Base-by-base conservation (phyloP, 1,284 basidiomycete genomes). In the Papiliotrema laurentii region DNA sequence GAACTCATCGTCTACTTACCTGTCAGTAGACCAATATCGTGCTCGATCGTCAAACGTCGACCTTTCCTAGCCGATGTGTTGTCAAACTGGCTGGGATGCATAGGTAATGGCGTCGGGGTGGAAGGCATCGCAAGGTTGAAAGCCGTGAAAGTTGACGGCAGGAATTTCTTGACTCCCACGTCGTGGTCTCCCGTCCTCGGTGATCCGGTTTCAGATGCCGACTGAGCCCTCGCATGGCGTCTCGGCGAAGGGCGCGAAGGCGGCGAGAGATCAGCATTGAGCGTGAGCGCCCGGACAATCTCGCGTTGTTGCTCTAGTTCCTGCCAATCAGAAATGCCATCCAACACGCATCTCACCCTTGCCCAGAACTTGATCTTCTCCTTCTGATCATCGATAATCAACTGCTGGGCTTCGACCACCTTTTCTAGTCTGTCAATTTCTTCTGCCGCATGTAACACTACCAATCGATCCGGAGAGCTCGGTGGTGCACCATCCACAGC, bases 11-110 rank as follows among this genome's bases (percentile, higher is more conserved):
- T 25, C 39, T 9, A 64, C 69, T 59, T 50, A 71, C 71, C 64
- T 30, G 65, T 50, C 34, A 73, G 47, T 9, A 56, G 48, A 43
- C 70, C 63, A 35, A 73, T 67, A 48, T 74, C 72, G 45, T 71
- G 66, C 43, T 74, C 72, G 25, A 74, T 69, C 11, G 72, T 73
- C 11, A 69, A 50, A 14, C 72, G 54, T 42, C 72, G 57, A 9
- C 58, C 54, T 44, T 63, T 67, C 39, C 64, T 61, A 3, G 56
- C 40, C 13, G 63, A 58, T 4, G 57, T 43, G 40, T 62, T 68
- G 52, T 55, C 53, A 31, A 57, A 53, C 48, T 64, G 66, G 21
- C 51, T 60, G 16, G 66, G 58, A 42, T 72, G 68, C 59, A 66
- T 66, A 0, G 72, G 72, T 5, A 73, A 52, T 1, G 72, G 70